Percentiles rank a stretch among this genome's conserved stretches.
These are phyloP conservation scores for Sphaerulina vaccinii DNA, from an alignment of 2,329 filamentous ascomycete species.

Conservation along the genomic window DNA sequence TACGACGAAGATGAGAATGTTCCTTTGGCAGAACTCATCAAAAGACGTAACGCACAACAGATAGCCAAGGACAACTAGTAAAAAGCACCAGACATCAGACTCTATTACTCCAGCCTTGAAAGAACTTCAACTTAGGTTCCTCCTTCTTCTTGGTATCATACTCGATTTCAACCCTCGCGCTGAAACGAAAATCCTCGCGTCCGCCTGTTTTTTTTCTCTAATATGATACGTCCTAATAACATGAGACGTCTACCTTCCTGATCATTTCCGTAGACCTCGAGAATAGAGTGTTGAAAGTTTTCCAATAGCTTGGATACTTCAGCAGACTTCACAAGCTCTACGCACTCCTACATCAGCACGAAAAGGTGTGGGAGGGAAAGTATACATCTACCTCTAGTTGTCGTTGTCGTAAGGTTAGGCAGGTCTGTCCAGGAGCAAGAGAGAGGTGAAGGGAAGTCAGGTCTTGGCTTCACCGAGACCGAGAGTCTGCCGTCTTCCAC, in stretches of 20 bases:
- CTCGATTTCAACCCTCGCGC: neutral
- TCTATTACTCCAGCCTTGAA: neutral
- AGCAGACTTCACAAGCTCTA: too few relatives aligned
- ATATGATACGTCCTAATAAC: neutral
- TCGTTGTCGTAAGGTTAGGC: too few relatives aligned
- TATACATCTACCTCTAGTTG: too few relatives aligned
- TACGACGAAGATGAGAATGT: constrained; percentile 67
- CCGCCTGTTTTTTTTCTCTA: neutral
- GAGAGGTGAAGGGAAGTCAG: too few relatives aligned
- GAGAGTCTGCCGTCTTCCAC: too few relatives aligned
- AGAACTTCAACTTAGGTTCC: neutral
- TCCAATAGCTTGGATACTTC: too few relatives aligned
- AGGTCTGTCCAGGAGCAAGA: too few relatives aligned
- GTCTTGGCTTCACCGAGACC: too few relatives aligned
- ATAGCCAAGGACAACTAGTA: neutral
- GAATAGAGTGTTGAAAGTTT: neutral
- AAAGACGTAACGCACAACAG: constrained; percentile 52
- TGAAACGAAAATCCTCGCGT: neutral
- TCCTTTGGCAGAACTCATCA: constrained; percentile 66
- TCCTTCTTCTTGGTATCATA: neutral
- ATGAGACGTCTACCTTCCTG: neutral
- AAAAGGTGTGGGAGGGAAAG: too few relatives aligned
- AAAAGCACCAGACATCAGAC: neutral
- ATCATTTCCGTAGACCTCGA: neutral
- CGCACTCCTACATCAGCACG: too few relatives aligned